Base-by-base conservation (phyloP, 306 rosid species). In the Quercus ilex region DNA sequence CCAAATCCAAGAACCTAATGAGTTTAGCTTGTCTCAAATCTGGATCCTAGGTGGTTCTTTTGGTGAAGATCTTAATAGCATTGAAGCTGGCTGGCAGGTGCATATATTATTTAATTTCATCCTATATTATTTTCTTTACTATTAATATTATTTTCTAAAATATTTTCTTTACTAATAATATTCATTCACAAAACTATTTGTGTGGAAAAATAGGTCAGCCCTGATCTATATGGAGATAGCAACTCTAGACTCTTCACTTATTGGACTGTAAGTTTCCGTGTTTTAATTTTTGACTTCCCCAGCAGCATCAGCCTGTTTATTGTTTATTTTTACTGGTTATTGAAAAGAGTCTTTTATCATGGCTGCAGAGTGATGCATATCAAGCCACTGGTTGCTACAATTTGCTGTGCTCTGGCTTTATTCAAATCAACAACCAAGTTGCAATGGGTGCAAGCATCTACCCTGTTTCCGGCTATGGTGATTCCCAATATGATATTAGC, bases 21-120 rank as follows among this genome's bases (percentile, higher is more conserved):
- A 89, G 69, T 89, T 86, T 81, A 89, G 92, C 77, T 78, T 86
- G 49, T 86, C 92, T 58, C 92, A 89, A 86, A 89, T 89, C 46
- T 89, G 92, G 90, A 17, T 89, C 64, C 71, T 84, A 43, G 78
- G 88, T 69, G 92, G 92, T 38, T 78, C 88, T 69, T 86, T 86
- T 80, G 87, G 85, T 74, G 86, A 86, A 81, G 92, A 86, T 88
- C 90, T 88, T 64, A 88, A 86, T 57, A 89, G 90, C 82, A 86
- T 89, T 62, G 92, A 89, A 82, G 90, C 90, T 59, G 92, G 92
- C 71, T 89, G 92, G 92, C 92, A 89, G 88, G 92, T 86, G 75
- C 31, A 19, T 49, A 49, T 12, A 49, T 7, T 38, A 38, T 38
- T 53, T 38, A 38, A 38, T 38, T 38, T 38, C 46, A 38, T 55